Conservation (phyloP, 2,329 filamentous ascomycete species). For the Arthrobotrys pseudoclavata region DNA sequence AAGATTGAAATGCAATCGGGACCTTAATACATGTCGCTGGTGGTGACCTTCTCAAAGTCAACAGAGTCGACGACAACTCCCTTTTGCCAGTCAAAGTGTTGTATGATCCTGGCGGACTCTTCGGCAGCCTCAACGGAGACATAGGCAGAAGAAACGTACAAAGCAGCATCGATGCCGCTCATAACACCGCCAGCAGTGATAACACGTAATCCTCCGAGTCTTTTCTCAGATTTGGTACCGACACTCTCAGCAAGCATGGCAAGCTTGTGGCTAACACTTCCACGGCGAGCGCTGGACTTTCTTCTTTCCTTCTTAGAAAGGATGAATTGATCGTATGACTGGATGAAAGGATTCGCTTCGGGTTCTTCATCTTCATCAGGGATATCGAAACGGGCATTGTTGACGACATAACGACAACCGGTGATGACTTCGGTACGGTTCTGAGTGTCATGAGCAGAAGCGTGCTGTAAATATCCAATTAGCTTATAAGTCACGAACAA, state of each 20-base stretch:
- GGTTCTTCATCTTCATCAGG: slow-evolving; percentile 77
- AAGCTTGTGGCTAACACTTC: slow-evolving; percentile 74
- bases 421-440: slow-evolving; percentile 86
- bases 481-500: slow-evolving; percentile 64
- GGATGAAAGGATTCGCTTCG: slow-evolving; percentile 66
- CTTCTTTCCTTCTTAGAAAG: slow-evolving; percentile 80
- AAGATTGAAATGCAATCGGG: slow-evolving; percentile 19
- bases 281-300: slow-evolving; percentile 84
- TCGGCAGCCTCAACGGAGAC: slow-evolving; percentile 82
- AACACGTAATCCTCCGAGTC: slow-evolving; percentile 75
- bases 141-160: slow-evolving; percentile 87
- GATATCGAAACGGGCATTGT: slow-evolving; percentile 89
- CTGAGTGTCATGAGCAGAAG: slow-evolving; percentile 37
- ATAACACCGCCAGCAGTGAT: slow-evolving; percentile 84
- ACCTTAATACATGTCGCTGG: slow-evolving; percentile 1
- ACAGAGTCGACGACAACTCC: slow-evolving; percentile 85
- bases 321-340: slow-evolving; percentile 66
- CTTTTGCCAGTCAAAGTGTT: slow-evolving; percentile 84
- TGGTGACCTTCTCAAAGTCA: slow-evolving; percentile 71
- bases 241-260: slow-evolving; percentile 46
- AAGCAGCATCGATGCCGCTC: slow-evolving; percentile 83
- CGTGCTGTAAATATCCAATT: slow-evolving; percentile 68
- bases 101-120: slow-evolving; percentile 80
- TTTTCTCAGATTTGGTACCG: slow-evolving; percentile 69
- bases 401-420: slow-evolving; percentile 85